A percentile compares a stretch with the other conserved stretches of the same genome.
Conservation (phyloP, 345 rosid genomes). For the Salix caprea region DNA sequence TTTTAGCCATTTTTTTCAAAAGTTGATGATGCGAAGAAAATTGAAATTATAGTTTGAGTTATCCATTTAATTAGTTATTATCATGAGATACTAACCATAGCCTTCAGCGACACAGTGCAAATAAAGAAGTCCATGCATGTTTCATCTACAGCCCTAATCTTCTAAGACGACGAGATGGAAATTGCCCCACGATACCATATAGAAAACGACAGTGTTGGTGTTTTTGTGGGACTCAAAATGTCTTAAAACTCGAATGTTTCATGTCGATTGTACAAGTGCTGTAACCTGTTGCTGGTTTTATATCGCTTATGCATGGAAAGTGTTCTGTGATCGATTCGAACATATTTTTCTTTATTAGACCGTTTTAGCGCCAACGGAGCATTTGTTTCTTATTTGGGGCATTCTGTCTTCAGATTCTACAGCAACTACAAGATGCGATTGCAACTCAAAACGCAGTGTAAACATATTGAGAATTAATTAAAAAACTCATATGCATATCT, state of each 20-base stretch:
- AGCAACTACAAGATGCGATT: conserved; percentile 11
- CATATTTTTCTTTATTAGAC: neutral
- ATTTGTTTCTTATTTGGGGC: conserved; percentile 8
- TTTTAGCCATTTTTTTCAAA: neutral
- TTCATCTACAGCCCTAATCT: neutral
- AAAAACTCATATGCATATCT: conserved; percentile 9
- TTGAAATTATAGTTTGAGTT: neutral
- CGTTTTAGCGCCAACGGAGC: neutral
- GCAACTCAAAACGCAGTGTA: conserved; percentile 9
- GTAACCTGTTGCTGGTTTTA: neutral
- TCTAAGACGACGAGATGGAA: neutral
- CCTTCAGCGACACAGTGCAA: neutral
- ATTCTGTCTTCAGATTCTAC: conserved; percentile 15
- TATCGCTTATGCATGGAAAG: neutral
- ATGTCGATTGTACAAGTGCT: neutral
- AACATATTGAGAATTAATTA: conserved; percentile 8
- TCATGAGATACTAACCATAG: too few relatives aligned
- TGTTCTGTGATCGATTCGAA: neutral
- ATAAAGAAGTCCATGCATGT: neutral
- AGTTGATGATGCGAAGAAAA: neutral
- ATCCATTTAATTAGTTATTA: too few relatives aligned
- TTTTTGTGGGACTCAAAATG: neutral
- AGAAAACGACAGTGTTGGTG: neutral
- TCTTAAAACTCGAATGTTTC: neutral
- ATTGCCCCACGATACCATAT: neutral